A percentile compares a stretch with the other conserved stretches of the same genome.
Conservation (phyloP, 2,329 filamentous ascomycete genomes). For the Corinectria fuckeliana region DNA sequence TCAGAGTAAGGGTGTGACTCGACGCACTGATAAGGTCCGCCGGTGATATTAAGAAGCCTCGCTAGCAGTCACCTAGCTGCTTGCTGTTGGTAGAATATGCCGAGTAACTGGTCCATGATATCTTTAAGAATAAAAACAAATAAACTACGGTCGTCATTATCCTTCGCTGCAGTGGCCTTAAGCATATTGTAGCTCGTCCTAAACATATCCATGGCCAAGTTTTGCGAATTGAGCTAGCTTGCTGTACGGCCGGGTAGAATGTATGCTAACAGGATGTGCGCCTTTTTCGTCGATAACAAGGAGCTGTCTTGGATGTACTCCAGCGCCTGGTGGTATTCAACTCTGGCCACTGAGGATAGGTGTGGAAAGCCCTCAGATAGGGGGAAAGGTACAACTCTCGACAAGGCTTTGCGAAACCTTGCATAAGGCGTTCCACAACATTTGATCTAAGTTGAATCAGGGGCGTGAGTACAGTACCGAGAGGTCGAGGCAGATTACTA, state of each 20-base stretch:
- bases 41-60: not conserved
- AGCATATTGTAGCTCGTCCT: conserved; percentile 14
- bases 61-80: conserved; percentile 15
- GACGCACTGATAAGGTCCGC: not conserved
- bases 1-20: conserved; percentile 30
- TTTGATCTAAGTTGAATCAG: too few relatives aligned
- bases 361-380: conserved; percentile 29
- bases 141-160: not conserved
- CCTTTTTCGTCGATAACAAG: not conserved
- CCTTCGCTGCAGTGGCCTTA: not conserved
- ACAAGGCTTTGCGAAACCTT: too few relatives aligned
- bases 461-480: too few relatives aligned
- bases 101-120: conserved; percentile 34
- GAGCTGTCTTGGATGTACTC: conserved; percentile 3
- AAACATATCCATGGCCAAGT: conserved; percentile 28
- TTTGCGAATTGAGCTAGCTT: conserved; percentile 30
- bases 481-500: too few relatives aligned
- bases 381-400: too few relatives aligned
- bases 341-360: conserved; percentile 4
- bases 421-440: too few relatives aligned
- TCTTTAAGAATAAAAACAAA: conserved; percentile 28
- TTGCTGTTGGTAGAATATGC: conserved; percentile 29
- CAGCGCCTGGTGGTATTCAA: conserved; percentile 21
- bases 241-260: conserved; percentile 28
- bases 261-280: conserved; percentile 16